Evolutionary conservation across 495 filamentous ascomycete genomes (phyloP).

Genomic region (Penicillium manginii): DNA sequence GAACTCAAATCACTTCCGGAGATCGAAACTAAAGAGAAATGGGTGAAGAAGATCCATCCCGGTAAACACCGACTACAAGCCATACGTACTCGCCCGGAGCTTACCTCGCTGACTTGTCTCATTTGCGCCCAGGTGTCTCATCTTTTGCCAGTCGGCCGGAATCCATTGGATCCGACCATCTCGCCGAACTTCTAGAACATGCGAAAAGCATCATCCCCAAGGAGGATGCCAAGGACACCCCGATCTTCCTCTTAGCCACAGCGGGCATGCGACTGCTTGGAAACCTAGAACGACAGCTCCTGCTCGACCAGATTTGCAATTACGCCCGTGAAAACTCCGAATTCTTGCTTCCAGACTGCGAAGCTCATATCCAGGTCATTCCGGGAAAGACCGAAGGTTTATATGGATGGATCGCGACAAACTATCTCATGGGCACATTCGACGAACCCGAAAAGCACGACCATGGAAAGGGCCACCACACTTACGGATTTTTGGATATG

Average conservation of each 20-base stretch:
- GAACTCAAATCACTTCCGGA: conserved; percentile 74
- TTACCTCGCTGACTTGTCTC: conserved; percentile 11
- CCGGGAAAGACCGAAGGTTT: conserved; percentile 95
- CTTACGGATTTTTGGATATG: conserved; percentile 98
- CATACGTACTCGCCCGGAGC: not conserved
- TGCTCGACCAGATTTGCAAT: conserved; percentile 79
- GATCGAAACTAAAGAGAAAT: conserved; percentile 79
- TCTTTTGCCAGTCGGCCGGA: conserved; percentile 80
- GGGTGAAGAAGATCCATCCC: conserved; percentile 91
- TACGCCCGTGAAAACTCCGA: conserved; percentile 78
- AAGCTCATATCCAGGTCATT: conserved; percentile 90
- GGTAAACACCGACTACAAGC: conserved; percentile 47
- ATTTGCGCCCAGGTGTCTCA: conserved; percentile 65
- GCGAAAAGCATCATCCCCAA: conserved; percentile 81
- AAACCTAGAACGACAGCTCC: conserved; percentile 65
- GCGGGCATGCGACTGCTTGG: conserved; percentile 96
- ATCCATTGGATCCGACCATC: conserved; percentile 78
- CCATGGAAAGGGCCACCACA: conserved; percentile 88
- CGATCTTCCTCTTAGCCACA: conserved; percentile 92
- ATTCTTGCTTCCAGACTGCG: conserved; percentile 90
- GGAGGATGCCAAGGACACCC: conserved; percentile 78
- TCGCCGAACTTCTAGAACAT: conserved; percentile 78
- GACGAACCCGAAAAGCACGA: conserved; percentile 74
- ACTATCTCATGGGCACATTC: conserved; percentile 94
- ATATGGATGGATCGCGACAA: conserved; percentile 99